phyloP scores from a whole-genome alignment of 164 flowering plant species.

The Vitis amurensis region DNA sequence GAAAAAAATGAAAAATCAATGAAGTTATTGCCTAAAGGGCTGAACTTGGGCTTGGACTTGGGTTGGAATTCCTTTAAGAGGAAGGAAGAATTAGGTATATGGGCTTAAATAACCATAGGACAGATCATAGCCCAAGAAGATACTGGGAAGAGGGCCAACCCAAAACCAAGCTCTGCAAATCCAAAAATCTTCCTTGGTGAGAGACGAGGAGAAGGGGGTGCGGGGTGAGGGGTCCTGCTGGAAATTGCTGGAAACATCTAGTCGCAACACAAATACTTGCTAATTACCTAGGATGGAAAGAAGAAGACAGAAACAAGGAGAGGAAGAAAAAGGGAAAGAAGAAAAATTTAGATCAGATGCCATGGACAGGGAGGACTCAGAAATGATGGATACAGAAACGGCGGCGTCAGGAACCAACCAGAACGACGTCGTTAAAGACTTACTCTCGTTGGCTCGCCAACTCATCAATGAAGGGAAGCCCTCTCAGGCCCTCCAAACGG shows the following conservation, averaged over 20 bases:
- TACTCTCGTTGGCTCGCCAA: conserved; percentile 40
- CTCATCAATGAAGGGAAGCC: conserved; percentile 44
- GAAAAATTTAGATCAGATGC: not conserved
- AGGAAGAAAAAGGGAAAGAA: not conserved
- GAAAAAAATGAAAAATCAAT: too few relatives aligned
- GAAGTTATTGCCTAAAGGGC: too few relatives aligned
- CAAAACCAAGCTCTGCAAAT: too few relatives aligned
- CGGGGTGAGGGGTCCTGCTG: too few relatives aligned
- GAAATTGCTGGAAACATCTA: conserved; percentile 16
- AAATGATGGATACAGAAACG: conserved; percentile 28
- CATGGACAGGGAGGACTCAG: conserved; percentile 17
- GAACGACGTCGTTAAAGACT: conserved; percentile 17
- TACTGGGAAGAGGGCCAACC: too few relatives aligned
- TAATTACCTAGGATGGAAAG: not conserved
- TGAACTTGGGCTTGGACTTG: too few relatives aligned
- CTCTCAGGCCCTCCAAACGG: conserved; percentile 57
- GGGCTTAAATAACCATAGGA: too few relatives aligned
- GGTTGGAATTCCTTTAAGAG: too few relatives aligned
- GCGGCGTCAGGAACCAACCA: conserved; percentile 4
- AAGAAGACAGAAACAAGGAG: not conserved
- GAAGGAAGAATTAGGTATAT: too few relatives aligned
- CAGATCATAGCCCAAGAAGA: too few relatives aligned
- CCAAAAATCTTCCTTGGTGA: too few relatives aligned
- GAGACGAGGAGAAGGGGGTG: too few relatives aligned
- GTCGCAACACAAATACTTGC: not conserved